phyloP scores from a whole-genome alignment of 805 yeast species.

The Starmerella kuoi region DNA sequence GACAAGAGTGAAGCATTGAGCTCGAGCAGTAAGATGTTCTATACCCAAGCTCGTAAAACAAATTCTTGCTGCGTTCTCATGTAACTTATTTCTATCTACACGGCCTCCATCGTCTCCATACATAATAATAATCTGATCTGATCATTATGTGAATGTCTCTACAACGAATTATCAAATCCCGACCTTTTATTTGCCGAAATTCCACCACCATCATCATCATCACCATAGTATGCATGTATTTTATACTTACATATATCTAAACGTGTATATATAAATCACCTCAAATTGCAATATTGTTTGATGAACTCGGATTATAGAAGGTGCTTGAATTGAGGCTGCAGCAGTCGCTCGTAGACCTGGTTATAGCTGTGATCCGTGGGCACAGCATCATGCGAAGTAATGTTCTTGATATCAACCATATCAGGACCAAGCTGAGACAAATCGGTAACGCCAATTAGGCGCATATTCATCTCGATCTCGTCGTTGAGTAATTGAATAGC shows the following conservation, averaged over 20 bases:
- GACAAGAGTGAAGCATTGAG: constrained; percentile 91
- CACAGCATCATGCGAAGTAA: constrained; percentile 27
- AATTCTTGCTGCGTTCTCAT: constrained; percentile 59
- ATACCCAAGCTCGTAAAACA: constrained; percentile 91
- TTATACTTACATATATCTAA: no score
- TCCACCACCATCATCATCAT: no score
- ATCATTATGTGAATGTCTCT: no score
- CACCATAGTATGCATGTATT: no score
- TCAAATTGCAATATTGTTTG: no score
- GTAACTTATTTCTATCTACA: constrained; percentile 1
- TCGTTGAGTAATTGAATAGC: constrained; percentile 57
- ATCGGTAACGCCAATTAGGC: constrained; percentile 58
- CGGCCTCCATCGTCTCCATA: not conserved
- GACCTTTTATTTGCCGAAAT: no score
- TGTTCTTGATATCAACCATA: constrained; percentile 45
- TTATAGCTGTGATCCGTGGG: constrained; percentile 19
- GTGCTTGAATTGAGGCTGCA: constrained; percentile 20
- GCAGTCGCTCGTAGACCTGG: constrained; percentile 21
- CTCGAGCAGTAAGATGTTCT: constrained; percentile 80
- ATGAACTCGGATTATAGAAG: constrained; percentile 6
- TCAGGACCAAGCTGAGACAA: constrained; percentile 48
- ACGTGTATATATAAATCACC: no score
- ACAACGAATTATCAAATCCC: no score
- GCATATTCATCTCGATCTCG: constrained; percentile 67
- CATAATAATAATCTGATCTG: not conserved